Conservation (phyloP, 2,329 filamentous ascomycete species). For the Penicillium sp. region DNA sequence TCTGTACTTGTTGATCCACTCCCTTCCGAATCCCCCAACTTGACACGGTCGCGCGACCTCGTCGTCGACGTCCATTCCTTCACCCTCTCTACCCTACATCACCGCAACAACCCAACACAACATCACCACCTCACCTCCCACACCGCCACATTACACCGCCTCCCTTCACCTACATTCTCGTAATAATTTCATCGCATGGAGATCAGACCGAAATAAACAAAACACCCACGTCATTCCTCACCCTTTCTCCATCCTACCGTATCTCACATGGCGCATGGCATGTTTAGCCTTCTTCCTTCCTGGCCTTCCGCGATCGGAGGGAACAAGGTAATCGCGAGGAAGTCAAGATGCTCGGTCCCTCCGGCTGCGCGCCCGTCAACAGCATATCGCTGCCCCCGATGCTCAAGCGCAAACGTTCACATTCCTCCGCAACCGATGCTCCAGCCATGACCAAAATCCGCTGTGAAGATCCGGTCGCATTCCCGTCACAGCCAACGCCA, state of each 20-base stretch:
- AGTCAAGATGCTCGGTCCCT: slow-evolving; percentile 40
- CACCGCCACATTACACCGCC: neutral
- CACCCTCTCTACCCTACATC: slow-evolving; percentile 8
- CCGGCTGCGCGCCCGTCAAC: slow-evolving; percentile 27
- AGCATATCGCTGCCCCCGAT: slow-evolving; percentile 36
- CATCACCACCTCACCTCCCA: neutral
- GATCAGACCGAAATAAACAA: neutral
- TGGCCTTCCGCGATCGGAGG: slow-evolving; percentile 45
- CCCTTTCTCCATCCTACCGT: slow-evolving; percentile 10
- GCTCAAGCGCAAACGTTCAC: slow-evolving; percentile 56
- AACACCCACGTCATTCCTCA: neutral
- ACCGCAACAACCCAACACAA: neutral
- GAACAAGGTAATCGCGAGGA: slow-evolving; percentile 44
- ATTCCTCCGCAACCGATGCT: slow-evolving; percentile 43
- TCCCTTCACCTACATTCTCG: neutral
- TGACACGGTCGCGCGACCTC: slow-evolving; percentile 22
- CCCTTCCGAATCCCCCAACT: slow-evolving; percentile 2
- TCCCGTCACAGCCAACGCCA: slow-evolving; percentile 2
- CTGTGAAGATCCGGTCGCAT: slow-evolving; percentile 19
- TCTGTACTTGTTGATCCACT: slow-evolving; percentile 11
- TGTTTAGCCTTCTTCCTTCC: slow-evolving; percentile 44
- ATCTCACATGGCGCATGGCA: slow-evolving; percentile 47
- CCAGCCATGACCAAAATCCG: slow-evolving; percentile 31
- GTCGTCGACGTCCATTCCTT: slow-evolving; percentile 26
- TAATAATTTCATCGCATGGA: neutral